Base-by-base conservation (phyloP, 495 filamentous ascomycete species). In the Podospora tetraspora region DNA sequence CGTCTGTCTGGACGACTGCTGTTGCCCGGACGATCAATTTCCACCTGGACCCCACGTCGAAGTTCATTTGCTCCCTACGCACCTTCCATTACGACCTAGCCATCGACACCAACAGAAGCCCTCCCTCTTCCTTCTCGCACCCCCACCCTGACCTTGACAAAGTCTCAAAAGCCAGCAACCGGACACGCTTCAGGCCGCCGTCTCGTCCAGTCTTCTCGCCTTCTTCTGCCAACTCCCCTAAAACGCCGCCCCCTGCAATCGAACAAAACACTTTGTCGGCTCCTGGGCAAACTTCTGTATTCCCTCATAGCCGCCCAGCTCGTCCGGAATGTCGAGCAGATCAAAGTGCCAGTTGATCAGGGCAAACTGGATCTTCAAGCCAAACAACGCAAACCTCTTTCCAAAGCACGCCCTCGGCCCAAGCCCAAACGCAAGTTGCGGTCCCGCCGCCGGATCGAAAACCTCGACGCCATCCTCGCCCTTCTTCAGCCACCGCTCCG, bases 321-420 rank as follows among this genome's bases (percentile, higher is more conserved):
- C 67, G 11, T 30, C 21, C 11, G 75, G 72, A 4, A 58, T 34
- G 30, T 64, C 56, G n/a, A 62, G 62, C 58, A 81, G 65, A 58
- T 76, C 62, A 52, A 84, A 82, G 22, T 77, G 72, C 80, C 78
- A 82, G 11, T 83, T 52, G 13, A 80, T 34, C 57, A 81, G 30
- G 1, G 74, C 72, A 3, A 80, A 65, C 64, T 79, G 62, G 5
- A 82, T 72, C 10, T 73, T 72, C 66, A 82, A 58, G 70, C 77
- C 72, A 11, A 73, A n/a, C 32, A 76, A 66, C 22, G 77, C 81
- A 58, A 82, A 65, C 81, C 79, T 80, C 68, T 77, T 77, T 13
- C 85, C 86, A 56, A 84, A 77, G 64, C 86, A 88, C 32, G 81
- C 81, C 25, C 87, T 66, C 11, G 81, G 82, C 0, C 87, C 86